Base-by-base conservation (phyloP, 257 asterid species). In the Nicotiana undulata region DNA sequence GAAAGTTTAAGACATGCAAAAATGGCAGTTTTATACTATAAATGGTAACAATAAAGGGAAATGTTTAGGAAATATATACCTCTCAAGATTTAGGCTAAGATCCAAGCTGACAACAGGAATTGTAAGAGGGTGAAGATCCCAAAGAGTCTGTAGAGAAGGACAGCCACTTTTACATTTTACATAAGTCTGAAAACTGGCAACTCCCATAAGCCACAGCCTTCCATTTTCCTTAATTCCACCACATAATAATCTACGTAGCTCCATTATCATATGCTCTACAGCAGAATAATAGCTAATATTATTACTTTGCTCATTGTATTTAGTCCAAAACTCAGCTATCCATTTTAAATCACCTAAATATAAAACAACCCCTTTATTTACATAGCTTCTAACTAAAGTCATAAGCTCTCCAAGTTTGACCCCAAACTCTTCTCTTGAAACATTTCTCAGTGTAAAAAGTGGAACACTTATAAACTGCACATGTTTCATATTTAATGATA, bases 231-330 rank as follows among this genome's bases (percentile, higher is more conserved):
- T 85, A 18, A 81, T 75, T 60, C 93, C 94, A 79, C 86, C 95
- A 80, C 88, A 84, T 4, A 88, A 32, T 59, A 94, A 44, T 83
- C 95, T 85, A 63, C 98, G 90, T 13, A 94, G 86, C 90, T 93
- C 98, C 98, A 93, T 90, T 37, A 93, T 89, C 95, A 93, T 91
- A 67, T 89, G 91, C 90, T 94, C 98, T 79, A 92, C 93, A 2
- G 93, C 90, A 18, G 91, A 86, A 70, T 86, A 90, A 32, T 76
- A 34, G 77, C 70, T 72, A 75, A 80, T 79, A 83, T 76, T 81
- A 28, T 82, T 81, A 13, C 82, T 83, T 79, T 85, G 86, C 34
- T 88, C 91, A 22, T 87, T 89, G 59, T 84, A 81, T 65, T 89
- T 84, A 10, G 90, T 90, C 98, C 98, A 93, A 81, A 88, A 90